Percentiles rank a stretch among this genome's conserved stretches.
phyloP scores from a whole-genome alignment of 2,329 filamentous ascomycete genomes.

The Fusarium azukiicola region DNA sequence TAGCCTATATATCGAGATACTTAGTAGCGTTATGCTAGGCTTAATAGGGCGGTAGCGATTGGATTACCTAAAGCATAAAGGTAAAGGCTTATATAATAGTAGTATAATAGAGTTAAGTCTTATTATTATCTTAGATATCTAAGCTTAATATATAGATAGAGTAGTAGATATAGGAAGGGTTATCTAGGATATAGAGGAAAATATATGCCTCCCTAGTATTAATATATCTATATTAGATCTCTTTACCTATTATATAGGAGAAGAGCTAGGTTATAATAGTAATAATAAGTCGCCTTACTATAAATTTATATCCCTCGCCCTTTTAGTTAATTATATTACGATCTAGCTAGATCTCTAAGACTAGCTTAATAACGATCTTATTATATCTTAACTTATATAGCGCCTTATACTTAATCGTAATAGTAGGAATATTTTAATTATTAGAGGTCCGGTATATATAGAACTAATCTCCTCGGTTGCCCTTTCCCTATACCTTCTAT shows the following conservation, averaged over 20 bases:
- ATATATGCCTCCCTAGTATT: conserved; percentile 58
- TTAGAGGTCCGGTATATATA: conserved; percentile 45
- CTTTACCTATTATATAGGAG: conserved; percentile 63
- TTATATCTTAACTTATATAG: conserved; percentile 61
- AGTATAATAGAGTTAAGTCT: conserved; percentile 60
- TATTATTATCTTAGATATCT: conserved; percentile 59
- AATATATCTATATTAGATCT: conserved; percentile 55
- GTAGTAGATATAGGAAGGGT: conserved; percentile 60
- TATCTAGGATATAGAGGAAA: conserved; percentile 59
- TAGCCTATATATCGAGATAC: conserved; percentile 58
- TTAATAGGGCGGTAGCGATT: conserved; percentile 49
- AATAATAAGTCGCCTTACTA: conserved; percentile 56
- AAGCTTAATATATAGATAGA: conserved; percentile 58
- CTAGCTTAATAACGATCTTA: too few species aligned
- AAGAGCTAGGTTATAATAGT: conserved; percentile 64
- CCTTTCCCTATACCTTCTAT: conserved; percentile 46
- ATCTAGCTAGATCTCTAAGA: conserved; percentile 59
- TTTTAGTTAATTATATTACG: conserved; percentile 58
- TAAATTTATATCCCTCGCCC: conserved; percentile 55
- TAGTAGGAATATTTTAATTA: conserved; percentile 44
- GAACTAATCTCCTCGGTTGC: conserved; percentile 59
- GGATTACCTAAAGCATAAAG: conserved; percentile 61
- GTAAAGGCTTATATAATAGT: conserved; percentile 64
- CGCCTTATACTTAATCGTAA: conserved; percentile 64
- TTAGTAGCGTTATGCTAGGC: conserved; percentile 58